Conservation (phyloP, 2,329 filamentous ascomycete genomes). For the Ilyonectria destructans region DNA sequence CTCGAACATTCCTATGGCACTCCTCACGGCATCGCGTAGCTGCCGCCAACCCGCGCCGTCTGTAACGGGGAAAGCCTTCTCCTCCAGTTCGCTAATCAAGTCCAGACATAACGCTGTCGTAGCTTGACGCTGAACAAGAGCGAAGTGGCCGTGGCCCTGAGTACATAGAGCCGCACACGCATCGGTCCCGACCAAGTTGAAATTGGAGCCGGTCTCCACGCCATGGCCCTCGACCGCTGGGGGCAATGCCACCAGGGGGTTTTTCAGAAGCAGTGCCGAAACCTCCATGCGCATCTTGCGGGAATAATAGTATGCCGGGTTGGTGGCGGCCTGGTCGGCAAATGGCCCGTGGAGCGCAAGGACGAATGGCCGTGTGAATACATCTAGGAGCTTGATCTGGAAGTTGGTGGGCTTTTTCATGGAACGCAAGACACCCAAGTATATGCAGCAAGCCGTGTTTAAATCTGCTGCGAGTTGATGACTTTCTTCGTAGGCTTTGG, state of each 20-base stretch:
- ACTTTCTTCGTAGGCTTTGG: constrained; percentile 29
- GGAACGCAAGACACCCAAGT: constrained; percentile 8
- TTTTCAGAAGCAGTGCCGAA: constrained; percentile 21
- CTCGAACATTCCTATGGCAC: constrained; percentile 22
- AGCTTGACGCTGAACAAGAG: constrained; percentile 27
- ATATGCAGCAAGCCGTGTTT: constrained; percentile 12
- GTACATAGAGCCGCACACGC: constrained; percentile 20
- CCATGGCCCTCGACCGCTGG: background rate
- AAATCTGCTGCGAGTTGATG: constrained; percentile 28
- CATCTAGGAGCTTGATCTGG: constrained; percentile 35
- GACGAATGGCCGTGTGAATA: constrained; percentile 33
- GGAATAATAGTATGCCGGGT: constrained; percentile 63
- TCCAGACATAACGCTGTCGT: constrained; percentile 24
- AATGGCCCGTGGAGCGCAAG: constrained; percentile 65
- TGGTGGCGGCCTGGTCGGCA: constrained; percentile 53
- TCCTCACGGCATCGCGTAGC: constrained; percentile 12
- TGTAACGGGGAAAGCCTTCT: constrained; percentile 28
- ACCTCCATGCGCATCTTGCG: constrained; percentile 59
- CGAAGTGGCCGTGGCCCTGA: constrained; percentile 28
- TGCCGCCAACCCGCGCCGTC: constrained; percentile 20
- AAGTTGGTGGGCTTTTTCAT: constrained; percentile 23
- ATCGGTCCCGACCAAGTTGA: background rate
- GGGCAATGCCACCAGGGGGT: constrained; percentile 4
- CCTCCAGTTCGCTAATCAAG: constrained; percentile 29
- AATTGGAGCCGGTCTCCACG: background rate